Percentiles rank a stretch among this genome's conserved stretches.
Evolutionary conservation across 106 monocot genomes (phyloP).

Genomic region (Dendrobium officinale): DNA sequence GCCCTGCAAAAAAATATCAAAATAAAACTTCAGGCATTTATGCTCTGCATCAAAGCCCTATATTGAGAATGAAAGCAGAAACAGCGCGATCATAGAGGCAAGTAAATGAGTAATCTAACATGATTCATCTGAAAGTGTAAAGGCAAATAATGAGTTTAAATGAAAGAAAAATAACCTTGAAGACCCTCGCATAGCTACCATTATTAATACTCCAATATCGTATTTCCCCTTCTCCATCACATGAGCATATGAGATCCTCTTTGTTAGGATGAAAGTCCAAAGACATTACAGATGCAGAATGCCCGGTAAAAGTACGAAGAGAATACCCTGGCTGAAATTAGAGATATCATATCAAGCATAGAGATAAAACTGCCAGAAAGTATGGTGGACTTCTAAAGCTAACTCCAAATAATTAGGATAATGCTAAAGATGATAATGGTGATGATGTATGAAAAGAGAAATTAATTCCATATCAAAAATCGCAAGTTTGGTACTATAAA

Average conservation of each 20-base stretch:
- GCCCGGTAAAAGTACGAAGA: slow-evolving; percentile 69
- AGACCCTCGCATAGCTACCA: slow-evolving; percentile 48
- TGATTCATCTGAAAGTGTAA: neutral
- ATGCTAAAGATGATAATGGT: neutral
- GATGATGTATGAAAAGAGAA: neutral
- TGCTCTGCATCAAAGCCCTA: neutral
- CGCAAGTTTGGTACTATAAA: neutral
- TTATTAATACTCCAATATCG: slow-evolving; percentile 88
- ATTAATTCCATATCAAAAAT: neutral
- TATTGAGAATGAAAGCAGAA: neutral
- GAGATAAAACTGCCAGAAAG: neutral
- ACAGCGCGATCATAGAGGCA: too few relatives aligned
- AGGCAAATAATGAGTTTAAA: neutral
- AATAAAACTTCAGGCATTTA: neutral
- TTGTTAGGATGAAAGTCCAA: slow-evolving; percentile 74
- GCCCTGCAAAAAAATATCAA: slow-evolving; percentile 31
- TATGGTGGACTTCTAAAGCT: neutral
- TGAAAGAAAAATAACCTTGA: slow-evolving; percentile 36
- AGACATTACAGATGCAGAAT: slow-evolving; percentile 72
- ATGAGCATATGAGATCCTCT: slow-evolving; percentile 81
- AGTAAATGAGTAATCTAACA: neutral
- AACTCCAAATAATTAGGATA: neutral
- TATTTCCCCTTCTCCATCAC: slow-evolving; percentile 69
- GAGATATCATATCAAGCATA: neutral
- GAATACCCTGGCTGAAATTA: slow-evolving; percentile 68